A percentile compares a stretch with the other conserved stretches of the same genome.
Evolutionary conservation across 345 rosid genomes (phyloP).

Genomic region (Eucalyptus tenuipes): DNA sequence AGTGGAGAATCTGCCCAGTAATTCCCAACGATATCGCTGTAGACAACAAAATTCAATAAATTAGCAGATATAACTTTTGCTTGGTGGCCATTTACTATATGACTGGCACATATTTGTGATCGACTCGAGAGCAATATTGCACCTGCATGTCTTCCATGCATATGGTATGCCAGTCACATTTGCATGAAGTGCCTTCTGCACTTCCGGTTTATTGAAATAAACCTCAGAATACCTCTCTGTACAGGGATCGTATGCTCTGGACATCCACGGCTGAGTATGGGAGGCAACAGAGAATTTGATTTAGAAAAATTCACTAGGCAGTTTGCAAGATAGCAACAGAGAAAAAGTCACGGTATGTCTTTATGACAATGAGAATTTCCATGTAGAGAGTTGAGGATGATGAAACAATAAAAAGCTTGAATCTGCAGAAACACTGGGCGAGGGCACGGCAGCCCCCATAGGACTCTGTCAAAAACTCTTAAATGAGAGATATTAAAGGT

Average conservation of each 20-base stretch:
- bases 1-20: conserved; percentile 84
- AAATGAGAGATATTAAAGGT: neutral
- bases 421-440: neutral
- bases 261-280: conserved; percentile 80
- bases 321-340: neutral
- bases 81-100: neutral
- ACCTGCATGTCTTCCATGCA: conserved; percentile 92
- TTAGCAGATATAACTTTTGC: neutral
- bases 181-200: conserved; percentile 92
- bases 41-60: neutral
- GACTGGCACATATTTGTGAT: neutral
- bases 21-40: conserved; percentile 54
- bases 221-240: conserved; percentile 63
- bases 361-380: neutral
- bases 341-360: neutral
- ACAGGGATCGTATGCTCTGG: conserved; percentile 96
- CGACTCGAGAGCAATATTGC: neutral
- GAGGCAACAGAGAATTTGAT: neutral
- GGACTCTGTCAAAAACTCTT: neutral
- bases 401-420: neutral
- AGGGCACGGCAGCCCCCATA: neutral
- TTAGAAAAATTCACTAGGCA: neutral
- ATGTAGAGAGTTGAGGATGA: neutral
- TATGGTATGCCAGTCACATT: conserved; percentile 63
- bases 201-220: conserved; percentile 83